Percentiles rank a stretch among this genome's conserved stretches.
These are phyloP conservation scores for Waltergamsia citrina DNA, from an alignment of 2,329 filamentous ascomycete genomes.

Conservation along the genomic window DNA sequence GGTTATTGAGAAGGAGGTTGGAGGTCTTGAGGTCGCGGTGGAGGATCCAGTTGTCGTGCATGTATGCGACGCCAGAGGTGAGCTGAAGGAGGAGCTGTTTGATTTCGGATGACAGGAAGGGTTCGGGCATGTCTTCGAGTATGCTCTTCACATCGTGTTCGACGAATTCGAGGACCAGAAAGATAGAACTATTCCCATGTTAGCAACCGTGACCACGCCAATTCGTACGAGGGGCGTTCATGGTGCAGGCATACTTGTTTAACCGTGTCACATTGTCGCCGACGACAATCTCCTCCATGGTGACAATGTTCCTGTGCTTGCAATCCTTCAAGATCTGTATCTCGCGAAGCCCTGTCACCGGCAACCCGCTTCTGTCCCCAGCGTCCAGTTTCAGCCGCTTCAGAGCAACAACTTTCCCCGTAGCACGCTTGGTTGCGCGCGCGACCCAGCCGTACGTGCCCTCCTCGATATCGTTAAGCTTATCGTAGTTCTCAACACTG, in stretches of 20 bases:
- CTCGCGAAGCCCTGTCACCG: constrained; percentile 86
- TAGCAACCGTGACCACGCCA: constrained; percentile 2
- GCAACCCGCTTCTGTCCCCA: constrained; percentile 65
- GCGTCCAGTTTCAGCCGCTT: constrained; percentile 89
- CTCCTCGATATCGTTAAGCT: constrained; percentile 94
- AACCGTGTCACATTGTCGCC: constrained; percentile 48
- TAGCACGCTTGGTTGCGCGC: constrained; percentile 63
- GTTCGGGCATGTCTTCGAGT: constrained; percentile 87
- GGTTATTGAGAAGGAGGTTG: constrained; percentile 91
- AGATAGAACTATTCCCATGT: constrained; percentile 50
- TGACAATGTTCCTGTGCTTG: constrained; percentile 73
- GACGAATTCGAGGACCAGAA: constrained; percentile 92
- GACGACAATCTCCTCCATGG: constrained; percentile 74
- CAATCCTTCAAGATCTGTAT: constrained; percentile 84
- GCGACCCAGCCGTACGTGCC: constrained; percentile 94
- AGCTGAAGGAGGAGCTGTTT: constrained; percentile 87
- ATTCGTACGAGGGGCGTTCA: constrained; percentile 13
- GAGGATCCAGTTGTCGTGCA: constrained; percentile 85
- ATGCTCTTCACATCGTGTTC: constrained; percentile 95
- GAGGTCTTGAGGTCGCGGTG: constrained; percentile 91
- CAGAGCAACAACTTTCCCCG: constrained; percentile 75
- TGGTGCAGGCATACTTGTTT: constrained; percentile 34
- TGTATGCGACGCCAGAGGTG: constrained; percentile 67
- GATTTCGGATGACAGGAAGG: constrained; percentile 84
- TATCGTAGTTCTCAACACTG: constrained; percentile 81